phyloP scores from a whole-genome alignment of 352 stramenopile genomes.

The Bremia lactucae region DNA sequence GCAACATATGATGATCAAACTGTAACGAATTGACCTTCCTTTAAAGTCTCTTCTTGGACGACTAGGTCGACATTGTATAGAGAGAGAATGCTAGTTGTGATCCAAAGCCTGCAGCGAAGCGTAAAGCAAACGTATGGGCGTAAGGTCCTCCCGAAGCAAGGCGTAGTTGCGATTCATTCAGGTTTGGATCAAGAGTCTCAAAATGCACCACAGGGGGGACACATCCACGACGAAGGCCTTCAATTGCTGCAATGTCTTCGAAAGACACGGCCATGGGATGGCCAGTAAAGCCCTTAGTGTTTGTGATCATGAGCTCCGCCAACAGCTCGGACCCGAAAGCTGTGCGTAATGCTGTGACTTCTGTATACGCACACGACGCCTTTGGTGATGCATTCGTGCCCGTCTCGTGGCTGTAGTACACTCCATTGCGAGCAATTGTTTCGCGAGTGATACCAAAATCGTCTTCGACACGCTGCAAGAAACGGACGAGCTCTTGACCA shows the following conservation, averaged over 20 bases:
- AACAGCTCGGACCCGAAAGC: conserved; percentile 65
- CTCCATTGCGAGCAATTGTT: conserved; percentile 86
- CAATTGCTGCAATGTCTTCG: conserved; percentile 91
- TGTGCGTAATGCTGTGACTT: conserved; percentile 63
- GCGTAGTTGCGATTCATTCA: conserved; percentile 36
- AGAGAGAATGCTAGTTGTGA: conserved; percentile 94
- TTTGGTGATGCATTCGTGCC: conserved; percentile 90
- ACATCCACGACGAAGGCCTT: conserved; percentile 76
- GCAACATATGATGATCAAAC: no score
- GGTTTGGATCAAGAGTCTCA: conserved; percentile 64
- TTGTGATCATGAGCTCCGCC: conserved; percentile 74
- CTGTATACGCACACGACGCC: conserved; percentile 90
- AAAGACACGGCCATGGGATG: conserved; percentile 96
- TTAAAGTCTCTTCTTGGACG: no score
- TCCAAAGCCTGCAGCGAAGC: conserved; percentile 93
- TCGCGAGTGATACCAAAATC: conserved; percentile 87
- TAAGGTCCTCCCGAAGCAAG: conserved; percentile 55
- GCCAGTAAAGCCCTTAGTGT: conserved; percentile 92
- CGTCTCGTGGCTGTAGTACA: conserved; percentile 97
- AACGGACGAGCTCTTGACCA: conserved; percentile 83
- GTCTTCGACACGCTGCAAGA: conserved; percentile 84
- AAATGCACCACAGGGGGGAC: conserved; percentile 91
- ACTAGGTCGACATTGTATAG: no score
- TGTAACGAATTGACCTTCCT: no score
- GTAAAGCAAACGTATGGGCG: conserved; percentile 87